Evolutionary conservation across 305 asterid genomes (phyloP).

Genomic region (Fraxinus greggii): DNA sequence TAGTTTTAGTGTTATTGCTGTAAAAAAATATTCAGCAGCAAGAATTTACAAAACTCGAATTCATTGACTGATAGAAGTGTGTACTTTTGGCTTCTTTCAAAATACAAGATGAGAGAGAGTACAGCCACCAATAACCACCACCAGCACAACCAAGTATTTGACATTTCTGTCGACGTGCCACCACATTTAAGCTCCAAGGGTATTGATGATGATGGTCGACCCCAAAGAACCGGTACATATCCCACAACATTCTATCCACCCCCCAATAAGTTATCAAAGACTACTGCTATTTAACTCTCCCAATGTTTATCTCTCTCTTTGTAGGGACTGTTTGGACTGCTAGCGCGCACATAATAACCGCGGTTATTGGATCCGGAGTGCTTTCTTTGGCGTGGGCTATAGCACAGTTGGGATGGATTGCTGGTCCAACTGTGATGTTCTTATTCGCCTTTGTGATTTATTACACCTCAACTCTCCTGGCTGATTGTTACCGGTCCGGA

Average conservation of each 20-base stretch:
- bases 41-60: not conserved
- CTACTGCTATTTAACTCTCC: not conserved
- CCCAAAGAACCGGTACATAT: constrained; percentile 51
- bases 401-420: constrained; percentile 60
- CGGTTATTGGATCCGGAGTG: constrained; percentile 60
- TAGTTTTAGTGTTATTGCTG: not conserved
- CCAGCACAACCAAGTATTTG: constrained; percentile 37
- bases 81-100: not conserved
- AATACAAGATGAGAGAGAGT: constrained; percentile 45
- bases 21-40: not conserved
- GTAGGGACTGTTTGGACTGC: constrained; percentile 61
- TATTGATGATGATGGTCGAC: constrained; percentile 57
- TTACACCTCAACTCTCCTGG: constrained; percentile 55
- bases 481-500: constrained; percentile 53
- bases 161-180: constrained; percentile 40
- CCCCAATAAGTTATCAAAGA: not conserved
- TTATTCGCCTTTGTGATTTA: constrained; percentile 50
- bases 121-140: constrained; percentile 58
- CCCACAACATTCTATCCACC: not conserved
- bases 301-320: not conserved
- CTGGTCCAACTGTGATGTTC: constrained; percentile 59
- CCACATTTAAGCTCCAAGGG: constrained; percentile 38
- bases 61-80: not conserved
- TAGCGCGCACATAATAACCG: constrained; percentile 57
- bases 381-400: constrained; percentile 64